phyloP scores from a whole-genome alignment of 768 basidiomycete species.

The Amanita pseudoporphyria region DNA sequence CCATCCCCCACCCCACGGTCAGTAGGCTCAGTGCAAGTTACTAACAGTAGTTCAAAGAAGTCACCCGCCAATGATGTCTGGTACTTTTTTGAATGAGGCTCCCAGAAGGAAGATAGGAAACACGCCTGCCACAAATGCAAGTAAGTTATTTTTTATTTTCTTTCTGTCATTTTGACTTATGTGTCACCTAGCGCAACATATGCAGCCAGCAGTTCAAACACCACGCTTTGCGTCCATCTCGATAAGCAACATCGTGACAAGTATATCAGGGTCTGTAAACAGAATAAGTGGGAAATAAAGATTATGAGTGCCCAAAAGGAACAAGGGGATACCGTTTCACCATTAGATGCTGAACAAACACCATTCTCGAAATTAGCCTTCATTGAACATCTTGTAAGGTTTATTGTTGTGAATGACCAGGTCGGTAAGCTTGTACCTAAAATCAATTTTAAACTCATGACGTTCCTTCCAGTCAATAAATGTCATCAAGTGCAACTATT shows the following conservation, averaged over 20 bases:
- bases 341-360: neutral
- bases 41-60: neutral
- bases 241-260: neutral
- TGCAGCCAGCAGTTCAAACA: neutral
- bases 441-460: neutral
- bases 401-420: neutral
- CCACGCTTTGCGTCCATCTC: neutral
- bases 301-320: neutral
- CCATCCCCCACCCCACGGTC: neutral
- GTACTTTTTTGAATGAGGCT: neutral
- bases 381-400: neutral
- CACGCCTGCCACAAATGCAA: neutral
- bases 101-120: neutral
- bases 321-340: neutral
- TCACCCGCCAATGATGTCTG: neutral
- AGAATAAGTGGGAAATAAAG: neutral
- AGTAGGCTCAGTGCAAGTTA: neutral
- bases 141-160: neutral
- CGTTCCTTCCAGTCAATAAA: too few species aligned
- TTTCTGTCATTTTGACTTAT: neutral
- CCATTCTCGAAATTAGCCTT: neutral
- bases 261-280: neutral
- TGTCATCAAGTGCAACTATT: neutral
- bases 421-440: neutral
- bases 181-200: neutral